Base-by-base conservation (phyloP, 2,329 filamentous ascomycete genomes). In the Diplocarpon mali region DNA sequence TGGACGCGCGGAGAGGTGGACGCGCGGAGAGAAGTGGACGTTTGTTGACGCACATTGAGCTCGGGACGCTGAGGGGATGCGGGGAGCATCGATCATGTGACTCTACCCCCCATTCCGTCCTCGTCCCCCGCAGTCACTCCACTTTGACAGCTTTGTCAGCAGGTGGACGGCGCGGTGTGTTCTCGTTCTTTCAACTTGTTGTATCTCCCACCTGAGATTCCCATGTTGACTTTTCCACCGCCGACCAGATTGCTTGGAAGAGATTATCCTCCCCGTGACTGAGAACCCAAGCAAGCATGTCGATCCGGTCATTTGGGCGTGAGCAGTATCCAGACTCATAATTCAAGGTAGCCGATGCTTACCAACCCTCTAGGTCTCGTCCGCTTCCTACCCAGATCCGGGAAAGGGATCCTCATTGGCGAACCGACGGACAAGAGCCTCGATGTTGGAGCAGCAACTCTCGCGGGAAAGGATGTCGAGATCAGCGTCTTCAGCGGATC, bases 371-470 rank as follows among this genome's bases (percentile, higher is more conserved):
- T 29, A 78, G 75, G 75, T 59, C 69, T 80, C 46, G 73, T 78
- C 52, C 73, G 76, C 42, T 79, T 80, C 54, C 59, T 71, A 14
- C 71, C 76, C 42, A 72, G 69, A 55, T 69, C 67, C 5, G 68
- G 71, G 38, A 61, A 63, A 47, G 69, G 68, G 49, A 58, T 75
- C 42, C 62, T 76, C 38, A 71, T 79, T 53, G 76, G 75, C 29
- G 69, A 80, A 54, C 76, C 76, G 2, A 62, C 68, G 29, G 69
- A 75, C 48, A 59, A 65, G 16, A 59, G 67, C 9, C 50, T 77
- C 28, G 76, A 81, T 54, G 71, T 82, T 36, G 77, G 76, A 36
- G 58, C 69, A 20, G 76, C 76, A 13, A 60, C 78, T 24, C 69
- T 70, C 50, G 68, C 73, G 37, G 73, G 73, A 30, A 64, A 74